phyloP scores from a whole-genome alignment of 1,284 basidiomycete genomes.

The Hypsizygus ulmarius region DNA sequence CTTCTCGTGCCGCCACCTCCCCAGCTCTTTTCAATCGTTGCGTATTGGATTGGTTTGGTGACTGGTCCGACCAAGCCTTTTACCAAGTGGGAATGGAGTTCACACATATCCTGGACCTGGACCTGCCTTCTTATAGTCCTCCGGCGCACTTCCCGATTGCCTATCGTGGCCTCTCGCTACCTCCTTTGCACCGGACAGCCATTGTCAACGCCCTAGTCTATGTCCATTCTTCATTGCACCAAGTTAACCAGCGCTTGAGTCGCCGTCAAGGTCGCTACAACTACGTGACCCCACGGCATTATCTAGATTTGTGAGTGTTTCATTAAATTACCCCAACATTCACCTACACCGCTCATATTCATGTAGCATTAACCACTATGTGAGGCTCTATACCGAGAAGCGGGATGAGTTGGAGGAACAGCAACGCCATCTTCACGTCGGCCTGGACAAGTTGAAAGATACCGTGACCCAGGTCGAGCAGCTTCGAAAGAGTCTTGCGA shows the following conservation, averaged over 20 bases:
- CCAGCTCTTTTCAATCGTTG: slow-evolving; percentile 98
- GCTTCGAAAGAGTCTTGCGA: slow-evolving; percentile 91
- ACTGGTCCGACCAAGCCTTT: slow-evolving; percentile 97
- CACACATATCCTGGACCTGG: slow-evolving; percentile 88
- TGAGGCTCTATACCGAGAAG: slow-evolving; percentile 95
- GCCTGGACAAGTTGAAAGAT: slow-evolving; percentile 94
- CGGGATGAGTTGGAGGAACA: slow-evolving; percentile 99
- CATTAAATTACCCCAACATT: slow-evolving; percentile 3
- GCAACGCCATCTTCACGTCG: slow-evolving; percentile 97
- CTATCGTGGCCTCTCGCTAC: slow-evolving; percentile 78
- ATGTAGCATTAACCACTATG: slow-evolving; percentile 92
- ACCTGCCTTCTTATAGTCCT: slow-evolving; percentile 75
- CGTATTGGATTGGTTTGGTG: slow-evolving; percentile 97
- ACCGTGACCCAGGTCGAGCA: slow-evolving; percentile 97
- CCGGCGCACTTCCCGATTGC: slow-evolving; percentile 84
- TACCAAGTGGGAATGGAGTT: slow-evolving; percentile 97
- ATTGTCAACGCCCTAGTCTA: slow-evolving; percentile 93
- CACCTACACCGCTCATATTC: slow-evolving; percentile 17
- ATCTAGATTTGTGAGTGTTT: slow-evolving; percentile 91
- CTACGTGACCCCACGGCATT: slow-evolving; percentile 97
- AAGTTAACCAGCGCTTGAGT: slow-evolving; percentile 86
- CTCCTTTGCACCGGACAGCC: slow-evolving; percentile 82
- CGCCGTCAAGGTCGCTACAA: slow-evolving; percentile 92
- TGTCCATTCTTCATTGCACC: slow-evolving; percentile 89
- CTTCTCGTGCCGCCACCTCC: slow-evolving; percentile 94